A percentile compares a stretch with the other conserved stretches of the same genome.
Conservation (phyloP, 208 protist genomes). For the Tritrichomonas musculus region DNA sequence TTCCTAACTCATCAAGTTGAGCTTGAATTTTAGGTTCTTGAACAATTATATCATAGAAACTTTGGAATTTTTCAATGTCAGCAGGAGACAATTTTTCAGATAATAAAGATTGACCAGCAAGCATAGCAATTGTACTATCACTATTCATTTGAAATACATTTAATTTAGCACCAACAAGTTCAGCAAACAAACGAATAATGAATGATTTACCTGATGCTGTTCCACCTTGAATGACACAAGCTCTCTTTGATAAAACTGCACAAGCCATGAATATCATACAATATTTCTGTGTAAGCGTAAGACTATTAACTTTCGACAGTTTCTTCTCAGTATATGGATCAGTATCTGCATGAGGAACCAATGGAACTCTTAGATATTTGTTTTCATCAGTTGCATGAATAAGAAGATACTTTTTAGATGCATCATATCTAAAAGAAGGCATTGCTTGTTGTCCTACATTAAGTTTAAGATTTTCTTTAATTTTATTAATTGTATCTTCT, state of each 20-base stretch:
- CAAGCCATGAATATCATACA: too few relatives aligned
- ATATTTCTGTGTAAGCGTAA: too few relatives aligned
- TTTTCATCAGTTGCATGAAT: neutral
- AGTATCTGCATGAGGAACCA: too few relatives aligned
- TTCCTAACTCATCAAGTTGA: neutral
- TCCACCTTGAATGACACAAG: neutral
- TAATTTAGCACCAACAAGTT: neutral
- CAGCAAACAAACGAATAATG: neutral
- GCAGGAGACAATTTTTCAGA: neutral
- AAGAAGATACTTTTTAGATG: neutral
- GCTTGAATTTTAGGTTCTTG: too few relatives aligned
- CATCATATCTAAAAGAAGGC: neutral
- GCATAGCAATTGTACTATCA: neutral
- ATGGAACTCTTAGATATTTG: too few relatives aligned
- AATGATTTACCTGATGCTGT: neutral
- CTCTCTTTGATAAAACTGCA: too few relatives aligned
- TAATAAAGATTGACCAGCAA: neutral
- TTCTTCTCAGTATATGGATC: too few relatives aligned
- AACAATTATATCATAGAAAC: neutral
- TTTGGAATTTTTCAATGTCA: neutral
- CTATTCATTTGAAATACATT: neutral
- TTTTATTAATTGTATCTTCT: too few relatives aligned
- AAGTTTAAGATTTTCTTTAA: too few relatives aligned
- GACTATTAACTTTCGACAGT: too few relatives aligned
- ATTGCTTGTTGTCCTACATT: too few relatives aligned